These are phyloP conservation scores for Noccaea bulbosa DNA, from an alignment of 345 rosid species.

Conservation along the genomic window DNA sequence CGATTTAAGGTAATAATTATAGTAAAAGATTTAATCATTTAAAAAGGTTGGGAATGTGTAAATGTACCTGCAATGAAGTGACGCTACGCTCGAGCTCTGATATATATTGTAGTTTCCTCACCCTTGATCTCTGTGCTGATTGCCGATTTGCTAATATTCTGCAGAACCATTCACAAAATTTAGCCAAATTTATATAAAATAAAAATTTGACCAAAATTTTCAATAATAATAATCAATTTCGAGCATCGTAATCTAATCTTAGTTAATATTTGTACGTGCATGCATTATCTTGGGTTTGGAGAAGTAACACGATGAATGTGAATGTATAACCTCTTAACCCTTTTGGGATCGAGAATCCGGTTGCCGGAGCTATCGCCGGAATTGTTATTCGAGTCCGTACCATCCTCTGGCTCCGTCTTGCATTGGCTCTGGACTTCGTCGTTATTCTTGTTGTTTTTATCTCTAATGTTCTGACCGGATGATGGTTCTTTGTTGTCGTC, in stretches of 20 bases:
- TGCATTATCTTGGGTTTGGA: slow-evolving; percentile 44
- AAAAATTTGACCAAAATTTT: not conserved
- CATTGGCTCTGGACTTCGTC: slow-evolving; percentile 69
- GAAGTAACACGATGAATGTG: too few relatives aligned
- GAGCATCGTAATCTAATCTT: not conserved
- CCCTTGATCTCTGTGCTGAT: slow-evolving; percentile 94
- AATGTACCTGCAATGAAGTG: slow-evolving; percentile 69
- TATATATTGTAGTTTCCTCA: slow-evolving; percentile 87
- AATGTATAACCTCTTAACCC: slow-evolving; percentile 74
- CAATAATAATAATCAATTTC: not conserved
- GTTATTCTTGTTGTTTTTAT: slow-evolving; percentile 26
- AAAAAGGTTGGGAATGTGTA: not conserved
- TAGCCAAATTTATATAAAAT: not conserved
- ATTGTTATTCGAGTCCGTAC: slow-evolving; percentile 37
- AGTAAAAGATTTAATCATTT: not conserved
- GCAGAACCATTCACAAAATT: slow-evolving; percentile 11
- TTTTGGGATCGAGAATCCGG: slow-evolving; percentile 70
- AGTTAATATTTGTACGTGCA: slow-evolving; percentile 39
- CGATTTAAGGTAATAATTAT: not conserved
- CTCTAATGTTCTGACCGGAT: slow-evolving; percentile 40
- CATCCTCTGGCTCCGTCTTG: slow-evolving; percentile 44
- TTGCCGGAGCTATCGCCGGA: slow-evolving; percentile 45
- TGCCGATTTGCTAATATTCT: slow-evolving; percentile 94
- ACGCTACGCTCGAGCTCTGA: slow-evolving; percentile 93
- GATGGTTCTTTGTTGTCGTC: slow-evolving; percentile 55